These are phyloP conservation scores for Skeletonema tropicum DNA, from an alignment of 108 stramenopile species.

Conservation along the genomic window DNA sequence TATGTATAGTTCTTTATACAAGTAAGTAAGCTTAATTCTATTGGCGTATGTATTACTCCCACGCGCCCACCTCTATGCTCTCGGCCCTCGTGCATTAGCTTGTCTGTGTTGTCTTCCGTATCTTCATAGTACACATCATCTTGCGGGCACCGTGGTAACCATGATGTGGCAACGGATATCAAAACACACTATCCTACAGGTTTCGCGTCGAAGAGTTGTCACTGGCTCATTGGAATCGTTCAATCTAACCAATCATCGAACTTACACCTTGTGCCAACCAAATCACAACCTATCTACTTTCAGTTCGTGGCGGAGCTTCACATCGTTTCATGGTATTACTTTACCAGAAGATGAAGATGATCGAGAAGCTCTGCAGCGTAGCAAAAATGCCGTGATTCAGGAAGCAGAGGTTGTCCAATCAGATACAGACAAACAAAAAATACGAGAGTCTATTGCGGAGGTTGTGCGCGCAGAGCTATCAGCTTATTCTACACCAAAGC, in stretches of 20 bases:
- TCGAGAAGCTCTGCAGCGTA: neutral
- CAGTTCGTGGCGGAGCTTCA: neutral
- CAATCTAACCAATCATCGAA: neutral
- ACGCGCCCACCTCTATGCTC: no score
- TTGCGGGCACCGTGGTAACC: no score
- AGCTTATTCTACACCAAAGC: conserved; percentile 14
- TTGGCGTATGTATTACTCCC: no score
- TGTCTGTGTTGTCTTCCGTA: no score
- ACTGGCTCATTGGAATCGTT: neutral
- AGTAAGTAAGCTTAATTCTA: no score
- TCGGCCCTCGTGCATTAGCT: no score
- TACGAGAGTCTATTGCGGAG: conserved; percentile 26
- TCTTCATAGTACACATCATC: no score
- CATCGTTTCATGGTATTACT: conserved; percentile 2
- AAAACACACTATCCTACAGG: neutral
- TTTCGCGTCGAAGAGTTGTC: neutral
- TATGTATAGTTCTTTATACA: no score
- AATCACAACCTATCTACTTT: neutral
- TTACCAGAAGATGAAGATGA: neutral
- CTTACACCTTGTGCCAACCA: neutral
- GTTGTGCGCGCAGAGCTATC: conserved; percentile 30
- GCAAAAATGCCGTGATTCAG: conserved; percentile 4
- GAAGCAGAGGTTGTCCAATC: conserved; percentile 42
- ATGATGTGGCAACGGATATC: neutral
- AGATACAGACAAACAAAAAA: conserved; percentile 27